Evolutionary conservation across 768 basidiomycete species (phyloP).

Genomic region (Cyclocybe aegerita): DNA sequence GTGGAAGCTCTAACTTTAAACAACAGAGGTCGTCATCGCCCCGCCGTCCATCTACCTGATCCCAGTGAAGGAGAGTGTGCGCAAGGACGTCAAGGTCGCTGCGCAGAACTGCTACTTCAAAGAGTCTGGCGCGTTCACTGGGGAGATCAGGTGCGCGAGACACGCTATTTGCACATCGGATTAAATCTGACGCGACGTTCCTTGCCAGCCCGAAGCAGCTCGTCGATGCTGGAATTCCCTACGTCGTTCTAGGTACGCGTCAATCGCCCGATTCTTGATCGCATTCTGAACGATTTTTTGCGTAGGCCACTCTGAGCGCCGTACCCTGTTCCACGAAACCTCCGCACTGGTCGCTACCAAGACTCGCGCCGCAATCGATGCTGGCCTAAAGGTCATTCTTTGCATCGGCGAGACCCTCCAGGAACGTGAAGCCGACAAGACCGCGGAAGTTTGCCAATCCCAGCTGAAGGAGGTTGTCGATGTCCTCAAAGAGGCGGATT

Average conservation of each 20-base stretch:
- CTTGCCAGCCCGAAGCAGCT: slow-evolving; percentile 73
- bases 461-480: slow-evolving; percentile 80
- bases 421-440: slow-evolving; percentile 80
- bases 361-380: slow-evolving; percentile 78
- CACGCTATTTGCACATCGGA: background rate
- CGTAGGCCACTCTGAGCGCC: slow-evolving; percentile 92
- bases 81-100: slow-evolving; percentile 72
- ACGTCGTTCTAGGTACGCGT: slow-evolving; percentile 81
- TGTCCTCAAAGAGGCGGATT: slow-evolving; percentile 61
- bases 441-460: slow-evolving; percentile 73
- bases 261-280: background rate
- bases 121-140: slow-evolving; percentile 88
- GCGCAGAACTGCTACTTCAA: slow-evolving; percentile 93
- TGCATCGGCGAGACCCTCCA: slow-evolving; percentile 94
- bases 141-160: slow-evolving; percentile 81
- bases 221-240: slow-evolving; percentile 81
- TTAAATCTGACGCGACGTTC: background rate
- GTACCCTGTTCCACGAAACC: slow-evolving; percentile 88
- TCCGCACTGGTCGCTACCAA: slow-evolving; percentile 83
- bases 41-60: slow-evolving; percentile 90
- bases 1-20: slow-evolving; percentile 9
- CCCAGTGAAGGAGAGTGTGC: slow-evolving; percentile 58
- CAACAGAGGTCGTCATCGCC: slow-evolving; percentile 89
- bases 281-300: slow-evolving; percentile 6
- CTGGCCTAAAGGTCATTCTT: slow-evolving; percentile 82